Evolutionary conservation across 805 yeast genomes (phyloP).

Genomic region (Kuraishia ogatae): DNA sequence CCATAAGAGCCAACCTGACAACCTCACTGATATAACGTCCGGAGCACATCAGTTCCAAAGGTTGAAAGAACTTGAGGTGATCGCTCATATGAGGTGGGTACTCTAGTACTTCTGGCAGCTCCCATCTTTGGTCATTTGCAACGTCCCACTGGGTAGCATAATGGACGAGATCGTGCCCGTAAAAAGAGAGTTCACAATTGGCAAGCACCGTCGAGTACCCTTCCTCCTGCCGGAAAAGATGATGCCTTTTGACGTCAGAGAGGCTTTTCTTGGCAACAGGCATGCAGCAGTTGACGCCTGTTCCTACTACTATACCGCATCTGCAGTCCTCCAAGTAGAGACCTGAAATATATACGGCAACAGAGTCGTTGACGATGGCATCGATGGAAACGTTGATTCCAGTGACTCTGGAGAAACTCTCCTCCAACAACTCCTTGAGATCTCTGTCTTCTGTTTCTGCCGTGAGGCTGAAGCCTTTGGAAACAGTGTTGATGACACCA

Average conservation of each 20-base stretch:
- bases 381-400: constrained; percentile 27
- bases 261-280: constrained; percentile 11
- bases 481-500: constrained; percentile 41
- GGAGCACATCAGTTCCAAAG: constrained; percentile 44
- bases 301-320: constrained; percentile 57
- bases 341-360: constrained; percentile 57
- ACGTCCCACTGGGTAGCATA: constrained; percentile 30
- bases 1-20: constrained; percentile 32
- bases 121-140: constrained; percentile 25
- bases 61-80: constrained; percentile 35
- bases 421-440: constrained; percentile 31
- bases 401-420: constrained; percentile 14
- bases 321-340: constrained; percentile 22
- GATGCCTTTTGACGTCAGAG: too few relatives aligned
- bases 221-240: too few relatives aligned
- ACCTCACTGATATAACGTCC: constrained; percentile 52
- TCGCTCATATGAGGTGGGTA: constrained; percentile 15
- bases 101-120: constrained; percentile 1
- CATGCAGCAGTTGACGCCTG: constrained; percentile 56
- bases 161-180: constrained; percentile 31
- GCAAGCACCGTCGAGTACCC: constrained; percentile 18
- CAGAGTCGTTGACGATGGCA: constrained; percentile 53
- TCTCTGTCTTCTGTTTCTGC: constrained; percentile 32
- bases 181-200: constrained; percentile 48
- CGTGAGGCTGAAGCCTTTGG: constrained; percentile 50